Base-by-base conservation (phyloP, 1,139 yeast genomes). In the Candida sojae region DNA sequence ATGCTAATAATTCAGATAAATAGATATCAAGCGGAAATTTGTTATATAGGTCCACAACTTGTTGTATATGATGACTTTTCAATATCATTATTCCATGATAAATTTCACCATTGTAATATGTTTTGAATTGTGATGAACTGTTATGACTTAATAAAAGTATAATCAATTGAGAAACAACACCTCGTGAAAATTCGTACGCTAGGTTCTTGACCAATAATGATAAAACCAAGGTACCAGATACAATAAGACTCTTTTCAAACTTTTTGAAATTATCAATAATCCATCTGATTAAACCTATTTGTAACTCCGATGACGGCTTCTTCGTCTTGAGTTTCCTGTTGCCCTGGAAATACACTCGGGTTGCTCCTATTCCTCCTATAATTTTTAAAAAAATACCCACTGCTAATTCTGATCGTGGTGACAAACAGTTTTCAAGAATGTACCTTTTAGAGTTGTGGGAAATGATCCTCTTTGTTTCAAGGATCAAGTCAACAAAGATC, bases 1-100 rank as follows among this genome's bases (percentile, higher is more conserved):
- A 48, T 1, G 61, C 55, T 21, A 71, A 46, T 25, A 71, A 52
- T 12, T 59, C 55, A 39, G 56, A 59, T 39, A 74, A 58, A 13
- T 65, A 57, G 4, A 61, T 62, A 49, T 74, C 79, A 31, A 60
- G 52, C 1, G 79, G 79, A 49, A 71, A 73, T 45, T 68, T 63
- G 4, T 52, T 45, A 37, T 58, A 59, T 36, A 74, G 56, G 42
- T 70, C 76, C 2, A 65, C 64, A 17, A 68, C 68, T 33, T 62
- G 53, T 46, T 67, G 63, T 5, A 70, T 62, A 43, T 72, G 75
- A 78, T 78, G 73, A 1, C 57, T 54, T 44, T 62, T 61, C 39
- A 66, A 54, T 9, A 49, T 37, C 12, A 49, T 44, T 3, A 52
- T 44, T 1, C 32, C 37, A 38, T 48, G 52, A 38, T 44, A 50